Evolutionary conservation across 148 eudicot genomes (phyloP).

Genomic region (Pharnaceum exiguum): DNA sequence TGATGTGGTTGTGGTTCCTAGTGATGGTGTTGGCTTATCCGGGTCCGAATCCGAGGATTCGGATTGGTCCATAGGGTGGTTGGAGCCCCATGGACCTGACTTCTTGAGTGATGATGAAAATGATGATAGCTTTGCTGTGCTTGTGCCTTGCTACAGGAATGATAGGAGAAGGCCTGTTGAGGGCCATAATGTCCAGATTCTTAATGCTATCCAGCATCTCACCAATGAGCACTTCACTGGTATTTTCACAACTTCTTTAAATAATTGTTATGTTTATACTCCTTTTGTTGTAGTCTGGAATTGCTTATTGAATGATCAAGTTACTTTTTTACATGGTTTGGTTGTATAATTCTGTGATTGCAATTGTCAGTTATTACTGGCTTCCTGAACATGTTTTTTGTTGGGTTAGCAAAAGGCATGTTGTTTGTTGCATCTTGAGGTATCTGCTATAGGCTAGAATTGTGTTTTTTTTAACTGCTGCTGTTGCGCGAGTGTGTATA

Average conservation of each 20-base stretch:
- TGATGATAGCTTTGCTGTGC: slow-evolving; percentile 83
- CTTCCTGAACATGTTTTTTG: too few relatives aligned
- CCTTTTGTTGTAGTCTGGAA: not conserved
- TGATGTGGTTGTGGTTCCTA: slow-evolving; percentile 82
- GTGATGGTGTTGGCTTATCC: slow-evolving; percentile 78
- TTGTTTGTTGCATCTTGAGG: too few relatives aligned
- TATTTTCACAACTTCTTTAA: slow-evolving; percentile 16
- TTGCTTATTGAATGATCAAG: too few relatives aligned
- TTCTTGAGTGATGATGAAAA: slow-evolving; percentile 81
- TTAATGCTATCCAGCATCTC: slow-evolving; percentile 43
- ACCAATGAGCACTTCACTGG: slow-evolving; percentile 54
- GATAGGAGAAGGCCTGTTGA: slow-evolving; percentile 30
- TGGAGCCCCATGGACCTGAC: slow-evolving; percentile 84
- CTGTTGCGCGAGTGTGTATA: not conserved
- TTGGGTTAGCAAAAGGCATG: too few relatives aligned
- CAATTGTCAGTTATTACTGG: too few relatives aligned
- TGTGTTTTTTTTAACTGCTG: not conserved
- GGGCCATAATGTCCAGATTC: slow-evolving; percentile 35
- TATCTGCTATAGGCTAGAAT: too few relatives aligned
- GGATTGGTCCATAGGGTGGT: slow-evolving; percentile 98
- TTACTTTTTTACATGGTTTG: too few relatives aligned
- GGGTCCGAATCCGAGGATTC: slow-evolving; percentile 94
- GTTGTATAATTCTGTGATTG: too few relatives aligned
- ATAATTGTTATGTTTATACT: not conserved
- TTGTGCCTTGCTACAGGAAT: slow-evolving; percentile 83